Conservation (phyloP, 2,329 filamentous ascomycete genomes). For the Diaporthe sp. region DNA sequence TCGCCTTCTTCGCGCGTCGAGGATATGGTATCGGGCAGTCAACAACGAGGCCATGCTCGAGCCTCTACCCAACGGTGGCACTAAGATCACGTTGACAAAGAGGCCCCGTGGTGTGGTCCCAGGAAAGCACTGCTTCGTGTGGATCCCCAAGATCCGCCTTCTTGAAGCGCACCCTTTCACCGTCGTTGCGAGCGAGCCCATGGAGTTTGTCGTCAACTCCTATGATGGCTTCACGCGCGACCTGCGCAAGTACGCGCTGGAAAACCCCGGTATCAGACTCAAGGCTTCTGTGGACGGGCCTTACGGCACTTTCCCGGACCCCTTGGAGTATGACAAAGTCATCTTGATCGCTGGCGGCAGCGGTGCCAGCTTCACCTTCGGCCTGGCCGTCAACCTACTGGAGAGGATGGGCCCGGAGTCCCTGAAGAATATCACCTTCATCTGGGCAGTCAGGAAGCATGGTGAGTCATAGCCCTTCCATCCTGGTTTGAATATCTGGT, state of each 20-base stretch:
- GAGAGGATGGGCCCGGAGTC: constrained; percentile 55
- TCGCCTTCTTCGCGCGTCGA: constrained; percentile 60
- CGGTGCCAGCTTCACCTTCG: constrained; percentile 71
- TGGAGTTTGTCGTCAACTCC: constrained; percentile 71
- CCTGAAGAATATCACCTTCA: constrained; percentile 58
- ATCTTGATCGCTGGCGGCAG: constrained; percentile 73
- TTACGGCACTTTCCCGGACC: constrained; percentile 69
- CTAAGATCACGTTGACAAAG: constrained; percentile 67
- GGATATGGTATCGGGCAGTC: constrained; percentile 59
- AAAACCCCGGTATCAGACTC: constrained; percentile 63
- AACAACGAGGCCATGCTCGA: constrained; percentile 67
- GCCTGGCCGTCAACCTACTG: constrained; percentile 61
- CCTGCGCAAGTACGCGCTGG: constrained; percentile 64
- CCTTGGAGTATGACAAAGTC: constrained; percentile 66
- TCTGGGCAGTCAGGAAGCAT: constrained; percentile 63
- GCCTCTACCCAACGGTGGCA: constrained; percentile 67
- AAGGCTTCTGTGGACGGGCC: constrained; percentile 70
- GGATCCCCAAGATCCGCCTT: constrained; percentile 70
- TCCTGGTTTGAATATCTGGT: not conserved
- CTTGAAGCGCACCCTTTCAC: constrained; percentile 76
- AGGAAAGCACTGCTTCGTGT: constrained; percentile 75
- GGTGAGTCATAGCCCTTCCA: constrained; percentile 51
- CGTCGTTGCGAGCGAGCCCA: constrained; percentile 63
- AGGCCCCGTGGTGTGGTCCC: constrained; percentile 61
- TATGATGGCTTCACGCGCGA: constrained; percentile 71